phyloP scores from a whole-genome alignment of 1,284 basidiomycete species.

The Ceratobasidium sp. region DNA sequence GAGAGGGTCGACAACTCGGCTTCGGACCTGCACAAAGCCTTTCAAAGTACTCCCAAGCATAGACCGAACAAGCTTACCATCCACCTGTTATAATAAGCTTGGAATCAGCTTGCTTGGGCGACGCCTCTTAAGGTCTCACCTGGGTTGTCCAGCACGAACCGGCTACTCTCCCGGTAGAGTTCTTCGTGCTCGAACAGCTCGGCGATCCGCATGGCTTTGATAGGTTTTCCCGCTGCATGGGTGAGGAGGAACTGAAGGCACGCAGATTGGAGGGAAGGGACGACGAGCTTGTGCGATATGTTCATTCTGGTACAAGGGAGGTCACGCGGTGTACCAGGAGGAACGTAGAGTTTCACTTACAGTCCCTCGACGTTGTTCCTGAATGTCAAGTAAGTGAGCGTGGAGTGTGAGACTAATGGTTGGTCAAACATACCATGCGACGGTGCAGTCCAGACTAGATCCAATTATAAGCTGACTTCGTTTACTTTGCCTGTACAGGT shows the following conservation, averaged over 20 bases:
- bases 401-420: not conserved
- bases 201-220: constrained; percentile 90
- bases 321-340: constrained; percentile 49
- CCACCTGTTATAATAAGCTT: constrained; percentile 56
- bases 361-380: constrained; percentile 88
- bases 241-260: constrained; percentile 88
- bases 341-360: constrained; percentile 50
- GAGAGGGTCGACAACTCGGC: constrained; percentile 81
- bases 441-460: constrained; percentile 82
- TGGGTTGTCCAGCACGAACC: constrained; percentile 91
- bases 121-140: constrained; percentile 56
- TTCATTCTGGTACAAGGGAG: constrained; percentile 65
- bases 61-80: constrained; percentile 61
- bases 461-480: constrained; percentile 7
- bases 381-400: not conserved
- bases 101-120: not conserved
- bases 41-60: not conserved
- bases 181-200: constrained; percentile 88
- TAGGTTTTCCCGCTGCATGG: constrained; percentile 88
- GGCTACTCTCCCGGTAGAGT: constrained; percentile 86
- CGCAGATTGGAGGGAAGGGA: constrained; percentile 79
- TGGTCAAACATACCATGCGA: constrained; percentile 68
- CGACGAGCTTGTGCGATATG: constrained; percentile 85
- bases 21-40: constrained; percentile 59
- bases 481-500: not conserved